A percentile compares a stretch with the other conserved stretches of the same genome.
Evolutionary conservation across 257 asterid species (phyloP).

Genomic region (Forsythia suspensa): DNA sequence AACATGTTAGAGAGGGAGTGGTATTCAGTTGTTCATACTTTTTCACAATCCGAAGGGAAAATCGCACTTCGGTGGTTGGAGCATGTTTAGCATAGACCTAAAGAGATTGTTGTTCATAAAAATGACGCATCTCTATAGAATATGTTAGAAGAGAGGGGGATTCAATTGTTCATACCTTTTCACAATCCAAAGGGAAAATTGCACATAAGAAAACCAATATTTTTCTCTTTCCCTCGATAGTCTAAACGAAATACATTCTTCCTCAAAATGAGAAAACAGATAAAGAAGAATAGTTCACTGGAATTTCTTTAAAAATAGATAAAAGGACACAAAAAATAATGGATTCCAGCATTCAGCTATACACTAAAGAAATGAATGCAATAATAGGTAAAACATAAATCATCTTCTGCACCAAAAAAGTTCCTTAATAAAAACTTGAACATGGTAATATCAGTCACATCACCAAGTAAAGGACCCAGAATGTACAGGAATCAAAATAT

Average conservation of each 20-base stretch:
- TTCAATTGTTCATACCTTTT: neutral
- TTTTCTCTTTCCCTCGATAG: neutral
- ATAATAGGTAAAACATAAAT: slow-evolving; percentile 6
- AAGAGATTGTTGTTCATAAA: neutral
- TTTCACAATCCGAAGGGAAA: neutral
- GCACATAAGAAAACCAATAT: neutral
- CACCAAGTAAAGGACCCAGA: neutral
- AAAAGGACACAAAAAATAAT: neutral
- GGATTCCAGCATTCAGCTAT: slow-evolving; percentile 7
- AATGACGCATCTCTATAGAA: neutral
- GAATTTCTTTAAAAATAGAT: neutral
- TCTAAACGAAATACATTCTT: neutral
- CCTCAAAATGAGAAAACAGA: neutral
- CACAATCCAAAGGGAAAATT: neutral
- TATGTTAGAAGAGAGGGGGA: neutral
- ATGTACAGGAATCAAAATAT: neutral
- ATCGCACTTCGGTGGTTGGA: neutral
- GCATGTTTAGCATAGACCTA: neutral
- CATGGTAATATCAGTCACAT: neutral
- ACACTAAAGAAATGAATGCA: neutral
- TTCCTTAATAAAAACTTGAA: neutral
- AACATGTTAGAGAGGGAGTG: neutral
- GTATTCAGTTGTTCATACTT: neutral
- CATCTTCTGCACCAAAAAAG: neutral
- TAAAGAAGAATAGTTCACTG: neutral